These are phyloP conservation scores for Taxillus chinensis DNA, from an alignment of 164 flowering plant species.

Conservation along the genomic window DNA sequence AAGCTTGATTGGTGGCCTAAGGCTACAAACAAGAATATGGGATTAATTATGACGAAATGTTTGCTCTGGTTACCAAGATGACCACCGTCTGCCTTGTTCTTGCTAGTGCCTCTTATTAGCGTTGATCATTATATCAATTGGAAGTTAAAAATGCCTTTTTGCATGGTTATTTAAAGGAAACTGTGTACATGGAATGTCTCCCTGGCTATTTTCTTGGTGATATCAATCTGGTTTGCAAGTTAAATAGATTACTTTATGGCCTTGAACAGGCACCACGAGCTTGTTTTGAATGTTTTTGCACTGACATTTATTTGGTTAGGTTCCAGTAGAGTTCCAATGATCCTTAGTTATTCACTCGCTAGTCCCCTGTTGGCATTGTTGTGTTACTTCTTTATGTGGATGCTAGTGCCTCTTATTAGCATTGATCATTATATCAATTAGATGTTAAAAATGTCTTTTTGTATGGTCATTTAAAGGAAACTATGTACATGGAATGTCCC, in stretches of 20 bases:
- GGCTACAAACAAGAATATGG: slow-evolving; percentile 2
- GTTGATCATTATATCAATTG: no score
- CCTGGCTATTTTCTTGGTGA: no score
- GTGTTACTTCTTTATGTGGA: background rate
- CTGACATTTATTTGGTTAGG: background rate
- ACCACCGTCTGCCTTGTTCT: background rate
- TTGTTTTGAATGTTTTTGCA: background rate
- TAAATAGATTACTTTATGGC: background rate
- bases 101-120: background rate
- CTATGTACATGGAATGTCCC: background rate
- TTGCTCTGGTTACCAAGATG: background rate
- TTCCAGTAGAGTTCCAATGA: background rate
- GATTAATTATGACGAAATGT: background rate
- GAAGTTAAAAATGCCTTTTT: background rate
- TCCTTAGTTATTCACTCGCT: background rate
- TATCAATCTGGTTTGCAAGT: background rate
- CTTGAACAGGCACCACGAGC: background rate
- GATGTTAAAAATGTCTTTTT: background rate
- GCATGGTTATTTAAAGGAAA: background rate
- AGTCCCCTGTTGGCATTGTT: background rate
- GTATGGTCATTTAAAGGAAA: background rate
- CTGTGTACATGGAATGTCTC: background rate
- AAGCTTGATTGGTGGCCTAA: background rate
- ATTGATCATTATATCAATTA: no score
- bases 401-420: background rate